Evolutionary conservation across 2,329 filamentous ascomycete genomes (phyloP).

Genomic region (Arachnomyces sp.): DNA sequence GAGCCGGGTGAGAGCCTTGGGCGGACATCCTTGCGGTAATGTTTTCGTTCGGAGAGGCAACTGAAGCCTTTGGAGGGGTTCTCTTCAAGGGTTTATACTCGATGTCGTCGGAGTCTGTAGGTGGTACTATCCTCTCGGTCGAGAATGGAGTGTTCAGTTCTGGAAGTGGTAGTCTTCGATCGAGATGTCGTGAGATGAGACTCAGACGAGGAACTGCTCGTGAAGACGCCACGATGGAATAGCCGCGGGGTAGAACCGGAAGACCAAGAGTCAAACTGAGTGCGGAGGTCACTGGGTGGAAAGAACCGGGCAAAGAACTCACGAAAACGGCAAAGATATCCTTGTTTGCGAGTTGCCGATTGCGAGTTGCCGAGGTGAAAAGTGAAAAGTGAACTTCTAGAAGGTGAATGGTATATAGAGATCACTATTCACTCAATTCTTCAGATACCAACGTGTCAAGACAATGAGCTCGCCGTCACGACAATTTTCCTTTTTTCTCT

Average conservation of each 20-base stretch:
- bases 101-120: conserved; percentile 45
- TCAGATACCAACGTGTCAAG: no score
- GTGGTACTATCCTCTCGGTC: conserved; percentile 46
- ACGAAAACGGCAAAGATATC: no score
- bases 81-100: conserved; percentile 35
- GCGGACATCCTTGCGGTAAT: conserved; percentile 45
- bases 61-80: conserved; percentile 2
- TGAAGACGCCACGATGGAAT: conserved; percentile 38
- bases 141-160: conserved; percentile 58
- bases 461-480: no score
- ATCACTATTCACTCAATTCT: no score
- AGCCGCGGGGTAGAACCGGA: conserved; percentile 21
- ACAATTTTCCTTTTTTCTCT: no score
- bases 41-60: conserved; percentile 13
- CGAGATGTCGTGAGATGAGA: conserved; percentile 56
- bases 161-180: conserved; percentile 46
- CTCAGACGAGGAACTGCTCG: conserved; percentile 46
- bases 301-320: no score
- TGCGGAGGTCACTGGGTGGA: conserved; percentile 15
- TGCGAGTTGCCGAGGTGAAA: no score
- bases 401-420: no score
- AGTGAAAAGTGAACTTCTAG: no score
- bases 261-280: conserved; percentile 5
- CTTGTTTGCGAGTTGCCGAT: no score
- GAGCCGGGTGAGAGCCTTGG: conserved; percentile 57